Evolutionary conservation across 768 basidiomycete genomes (phyloP).

Genomic region (Candolleomyces eurysporus): DNA sequence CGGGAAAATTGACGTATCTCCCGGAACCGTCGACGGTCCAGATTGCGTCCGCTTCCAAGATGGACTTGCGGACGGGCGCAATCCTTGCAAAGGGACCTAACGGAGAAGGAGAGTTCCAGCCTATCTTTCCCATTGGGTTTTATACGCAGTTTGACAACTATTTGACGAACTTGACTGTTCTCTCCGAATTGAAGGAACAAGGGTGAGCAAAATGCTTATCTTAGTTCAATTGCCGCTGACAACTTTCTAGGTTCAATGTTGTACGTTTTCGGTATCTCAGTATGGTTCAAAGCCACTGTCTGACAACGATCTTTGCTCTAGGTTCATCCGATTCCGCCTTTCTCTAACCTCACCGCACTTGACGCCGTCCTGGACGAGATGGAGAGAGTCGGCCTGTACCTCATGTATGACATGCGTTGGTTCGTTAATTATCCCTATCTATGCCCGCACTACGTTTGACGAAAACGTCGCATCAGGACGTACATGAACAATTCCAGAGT

Average conservation of each 20-base stretch:
- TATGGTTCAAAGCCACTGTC: too few relatives aligned
- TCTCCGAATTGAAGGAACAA: conserved; percentile 53
- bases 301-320: conserved; percentile 13
- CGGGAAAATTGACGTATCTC: conserved; percentile 45
- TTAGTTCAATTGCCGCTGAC: neutral
- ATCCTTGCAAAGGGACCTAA: conserved; percentile 49
- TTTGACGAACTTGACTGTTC: conserved; percentile 46
- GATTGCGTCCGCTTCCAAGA: conserved; percentile 59
- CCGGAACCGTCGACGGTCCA: conserved; percentile 40
- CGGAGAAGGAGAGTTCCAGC: conserved; percentile 49
- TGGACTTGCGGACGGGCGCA: conserved; percentile 59
- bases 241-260: conserved; percentile 32
- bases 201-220: conserved; percentile 38
- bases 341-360: conserved; percentile 56
- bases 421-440: conserved; percentile 19
- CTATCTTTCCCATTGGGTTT: conserved; percentile 73
- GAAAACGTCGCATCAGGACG: conserved; percentile 33
- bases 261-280: conserved; percentile 25
- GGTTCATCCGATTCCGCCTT: conserved; percentile 73
- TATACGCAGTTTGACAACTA: conserved; percentile 62
- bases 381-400: conserved; percentile 65
- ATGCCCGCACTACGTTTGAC: neutral
- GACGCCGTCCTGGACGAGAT: conserved; percentile 63
- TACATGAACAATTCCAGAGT: conserved; percentile 67
- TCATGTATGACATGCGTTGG: conserved; percentile 85